These are phyloP conservation scores for Bryoerythrophyllum caledonicum DNA, from an alignment of 225 moss, liverwort and hornwort species.

Conservation along the genomic window DNA sequence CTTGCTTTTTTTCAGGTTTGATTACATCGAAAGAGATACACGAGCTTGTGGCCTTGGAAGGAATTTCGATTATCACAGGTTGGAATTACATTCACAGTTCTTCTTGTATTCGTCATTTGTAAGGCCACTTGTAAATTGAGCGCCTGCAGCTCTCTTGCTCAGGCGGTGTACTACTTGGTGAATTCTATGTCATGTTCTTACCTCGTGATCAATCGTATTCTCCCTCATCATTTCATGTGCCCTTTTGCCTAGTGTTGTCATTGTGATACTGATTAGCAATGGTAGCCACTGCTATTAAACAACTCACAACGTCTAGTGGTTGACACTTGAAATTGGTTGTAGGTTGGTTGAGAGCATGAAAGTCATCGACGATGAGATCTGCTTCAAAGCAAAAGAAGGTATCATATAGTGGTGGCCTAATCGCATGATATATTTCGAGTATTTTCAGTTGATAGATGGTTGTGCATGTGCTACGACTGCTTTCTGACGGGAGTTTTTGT, in stretches of 20 bases:
- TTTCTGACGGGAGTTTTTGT: constrained; percentile 28
- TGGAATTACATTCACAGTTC: neutral
- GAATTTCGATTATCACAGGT: constrained; percentile 81
- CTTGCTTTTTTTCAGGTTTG: constrained; percentile 60
- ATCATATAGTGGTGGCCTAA: constrained; percentile 1
- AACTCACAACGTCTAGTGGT: neutral
- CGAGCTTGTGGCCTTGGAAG: constrained; percentile 82
- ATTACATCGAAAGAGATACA: constrained; percentile 88
- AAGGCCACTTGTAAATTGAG: neutral
- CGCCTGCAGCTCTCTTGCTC: constrained; percentile 12
- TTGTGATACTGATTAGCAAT: neutral
- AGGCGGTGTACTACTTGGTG: neutral
- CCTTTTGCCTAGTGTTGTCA: neutral
- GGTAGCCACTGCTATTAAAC: neutral
- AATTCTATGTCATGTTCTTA: neutral
- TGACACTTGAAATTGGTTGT: constrained; percentile 34
- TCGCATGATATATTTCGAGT: neutral
- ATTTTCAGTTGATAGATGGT: constrained; percentile 9
- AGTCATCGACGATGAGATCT: constrained; percentile 91
- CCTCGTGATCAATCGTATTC: constrained; percentile 5
- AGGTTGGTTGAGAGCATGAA: constrained; percentile 91
- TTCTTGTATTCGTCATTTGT: neutral
- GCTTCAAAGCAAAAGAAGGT: constrained; percentile 90
- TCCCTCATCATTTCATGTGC: neutral
- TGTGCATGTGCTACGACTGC: constrained; percentile 15